Base-by-base conservation (phyloP, 495 filamentous ascomycete species). In the Xylaria longipes region DNA sequence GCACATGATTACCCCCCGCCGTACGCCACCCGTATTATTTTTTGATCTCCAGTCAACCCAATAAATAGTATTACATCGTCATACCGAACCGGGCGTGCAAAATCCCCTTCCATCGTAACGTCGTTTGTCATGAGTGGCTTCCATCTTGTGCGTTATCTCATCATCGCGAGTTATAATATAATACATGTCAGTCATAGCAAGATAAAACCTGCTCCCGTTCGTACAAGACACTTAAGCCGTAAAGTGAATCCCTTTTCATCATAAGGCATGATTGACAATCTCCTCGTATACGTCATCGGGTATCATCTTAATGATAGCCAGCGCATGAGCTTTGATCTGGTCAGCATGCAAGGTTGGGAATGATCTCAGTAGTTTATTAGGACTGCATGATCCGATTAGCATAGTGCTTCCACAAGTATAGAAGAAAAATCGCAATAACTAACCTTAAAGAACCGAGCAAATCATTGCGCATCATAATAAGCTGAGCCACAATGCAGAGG, bases 401-500 rank as follows among this genome's bases (percentile, higher is more conserved):
- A 76, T 78, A 73, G 73, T 48, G 48, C 60, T 45, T 8, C 8
- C 33, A 35, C 27, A 27, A 45, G 15, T 25, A 45, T 20, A 25
- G 20, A 39, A 39, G 27, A 39, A 37, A 8, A 9, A 45, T 45
- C 35, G 9, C 25, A 17, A n/a, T 4, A 1, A 85, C 84, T 73
- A 84, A 97, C 96, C 93, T 98, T 54, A 90, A 86, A 73, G 91
- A 95, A 46, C 87, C 87, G 71, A 98, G 82, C 66, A 99, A 89
- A 57, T 90, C 89, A 65, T 97, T 94, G 64, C 94, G 85, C 82
- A 97, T 93, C 72, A 96, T 87, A 50, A 97, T 88, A 61, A 99
- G 83, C 81, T 99, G 96, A n/a, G 94, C 94, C 31, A 98, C 97
- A 73, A 99, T 97, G 76, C 97, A 98, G 12, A 99, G 78, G 62